Evolutionary conservation across 1,284 basidiomycete genomes (phyloP).

Genomic region (Phenoliferia sp.): DNA sequence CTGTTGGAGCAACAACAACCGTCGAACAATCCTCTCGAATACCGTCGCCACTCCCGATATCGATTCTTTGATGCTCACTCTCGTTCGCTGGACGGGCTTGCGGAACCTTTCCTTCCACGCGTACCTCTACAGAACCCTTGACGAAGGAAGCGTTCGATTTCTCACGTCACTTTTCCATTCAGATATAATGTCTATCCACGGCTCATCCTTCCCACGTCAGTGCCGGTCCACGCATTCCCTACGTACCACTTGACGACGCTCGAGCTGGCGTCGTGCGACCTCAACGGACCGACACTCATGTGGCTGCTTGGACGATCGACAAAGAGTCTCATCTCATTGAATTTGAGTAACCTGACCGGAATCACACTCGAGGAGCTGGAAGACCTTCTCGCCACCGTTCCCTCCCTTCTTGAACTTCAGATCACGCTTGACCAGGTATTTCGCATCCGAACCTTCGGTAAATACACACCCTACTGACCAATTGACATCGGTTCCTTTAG

Average conservation of each 20-base stretch:
- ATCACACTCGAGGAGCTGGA: not conserved
- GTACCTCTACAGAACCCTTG: not conserved
- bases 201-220: not conserved
- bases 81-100: constrained; percentile 1
- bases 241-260: constrained; percentile 6
- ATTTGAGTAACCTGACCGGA: not conserved
- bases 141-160: not conserved
- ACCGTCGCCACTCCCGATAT: constrained; percentile 1
- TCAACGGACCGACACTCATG: not conserved
- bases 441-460: no score
- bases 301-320: constrained; percentile 11
- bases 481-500: no score
- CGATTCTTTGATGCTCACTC: not conserved
- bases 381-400: not conserved
- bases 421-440: constrained; percentile 9
- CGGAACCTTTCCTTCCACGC: not conserved
- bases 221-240: constrained; percentile 1
- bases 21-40: not conserved
- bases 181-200: not conserved
- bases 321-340: not conserved
- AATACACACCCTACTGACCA: no score
- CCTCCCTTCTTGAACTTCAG: not conserved
- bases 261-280: constrained; percentile 2
- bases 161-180: not conserved
- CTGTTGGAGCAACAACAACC: not conserved